These are phyloP conservation scores for Aspergillus thermomutatus DNA, from an alignment of 2,329 filamentous ascomycete genomes.

Conservation along the genomic window DNA sequence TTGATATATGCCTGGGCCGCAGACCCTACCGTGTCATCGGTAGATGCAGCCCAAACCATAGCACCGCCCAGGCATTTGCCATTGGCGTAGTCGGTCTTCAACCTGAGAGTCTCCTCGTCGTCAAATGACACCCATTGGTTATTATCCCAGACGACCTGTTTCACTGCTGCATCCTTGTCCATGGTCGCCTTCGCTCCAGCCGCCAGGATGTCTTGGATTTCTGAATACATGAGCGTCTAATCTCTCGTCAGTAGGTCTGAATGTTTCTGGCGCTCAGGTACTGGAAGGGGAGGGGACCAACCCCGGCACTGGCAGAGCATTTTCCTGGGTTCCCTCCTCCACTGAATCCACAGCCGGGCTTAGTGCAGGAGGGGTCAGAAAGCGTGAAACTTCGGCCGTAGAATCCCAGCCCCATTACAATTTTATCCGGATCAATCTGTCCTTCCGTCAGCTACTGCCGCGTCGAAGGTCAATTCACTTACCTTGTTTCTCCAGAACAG, in stretches of 20 bases:
- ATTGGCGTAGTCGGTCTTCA: slow-evolving; percentile 34
- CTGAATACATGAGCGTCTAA: slow-evolving; percentile 27
- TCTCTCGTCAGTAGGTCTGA: neutral
- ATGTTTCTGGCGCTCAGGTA: neutral
- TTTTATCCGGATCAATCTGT: slow-evolving; percentile 37
- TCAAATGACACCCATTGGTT: slow-evolving; percentile 46
- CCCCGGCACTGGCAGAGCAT: slow-evolving; percentile 21
- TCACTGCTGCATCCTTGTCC: slow-evolving; percentile 29
- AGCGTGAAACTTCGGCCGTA: slow-evolving; percentile 46
- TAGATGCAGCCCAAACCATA: slow-evolving; percentile 16
- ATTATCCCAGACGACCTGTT: slow-evolving; percentile 32
- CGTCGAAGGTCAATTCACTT: neutral
- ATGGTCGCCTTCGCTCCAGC: slow-evolving; percentile 16
- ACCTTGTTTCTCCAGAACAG: slow-evolving; percentile 41
- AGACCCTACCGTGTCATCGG: neutral
- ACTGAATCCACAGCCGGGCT: slow-evolving; percentile 20
- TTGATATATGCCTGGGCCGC: neutral
- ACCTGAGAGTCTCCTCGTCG: slow-evolving; percentile 34
- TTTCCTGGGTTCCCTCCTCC: slow-evolving; percentile 19
- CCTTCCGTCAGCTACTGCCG: neutral
- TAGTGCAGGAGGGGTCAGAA: slow-evolving; percentile 13
- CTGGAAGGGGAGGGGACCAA: slow-evolving; percentile 16
- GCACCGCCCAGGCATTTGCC: slow-evolving; percentile 24
- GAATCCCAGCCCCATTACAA: slow-evolving; percentile 47
- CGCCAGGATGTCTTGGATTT: slow-evolving; percentile 32